phyloP scores from a whole-genome alignment of 2,329 filamentous ascomycete species.

The Talaromyces verruculosus region DNA sequence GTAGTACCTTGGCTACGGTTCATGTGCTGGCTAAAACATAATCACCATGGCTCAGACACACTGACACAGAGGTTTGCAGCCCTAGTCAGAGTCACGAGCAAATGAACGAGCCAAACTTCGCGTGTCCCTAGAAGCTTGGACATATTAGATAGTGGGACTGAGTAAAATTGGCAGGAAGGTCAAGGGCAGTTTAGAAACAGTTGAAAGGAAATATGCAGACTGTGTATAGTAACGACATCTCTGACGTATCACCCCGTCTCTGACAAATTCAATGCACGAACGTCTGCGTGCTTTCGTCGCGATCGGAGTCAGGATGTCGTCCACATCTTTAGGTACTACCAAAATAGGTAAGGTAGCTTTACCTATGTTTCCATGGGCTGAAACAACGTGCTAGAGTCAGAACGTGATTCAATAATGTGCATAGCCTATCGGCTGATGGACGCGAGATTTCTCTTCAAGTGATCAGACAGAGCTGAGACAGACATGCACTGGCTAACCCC shows the following conservation, averaged over 20 bases:
- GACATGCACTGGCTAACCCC: not conserved
- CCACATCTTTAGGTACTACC: not conserved
- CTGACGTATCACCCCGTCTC: not conserved
- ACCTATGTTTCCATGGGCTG: not conserved
- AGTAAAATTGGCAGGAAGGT: not conserved
- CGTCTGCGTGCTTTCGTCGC: not conserved
- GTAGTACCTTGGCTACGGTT: not conserved
- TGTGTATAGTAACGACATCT: not conserved
- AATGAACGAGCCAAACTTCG: not conserved
- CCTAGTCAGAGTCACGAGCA: constrained; percentile 3
- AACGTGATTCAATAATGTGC: not conserved
- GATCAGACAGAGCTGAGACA: not conserved
- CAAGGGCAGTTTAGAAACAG: not conserved
- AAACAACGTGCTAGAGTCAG: not conserved
- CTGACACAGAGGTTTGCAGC: not conserved
- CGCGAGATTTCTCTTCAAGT: not conserved
- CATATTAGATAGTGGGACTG: not conserved
- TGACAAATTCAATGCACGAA: not conserved
- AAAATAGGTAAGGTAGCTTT: not conserved
- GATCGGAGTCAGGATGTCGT: not conserved
- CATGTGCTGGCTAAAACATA: not conserved
- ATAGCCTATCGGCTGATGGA: not conserved
- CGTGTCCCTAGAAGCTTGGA: constrained; percentile 1
- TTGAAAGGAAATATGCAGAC: not conserved
- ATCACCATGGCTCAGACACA: not conserved